Conservation (phyloP, 768 basidiomycete species). For the Peribolospora baueri region DNA sequence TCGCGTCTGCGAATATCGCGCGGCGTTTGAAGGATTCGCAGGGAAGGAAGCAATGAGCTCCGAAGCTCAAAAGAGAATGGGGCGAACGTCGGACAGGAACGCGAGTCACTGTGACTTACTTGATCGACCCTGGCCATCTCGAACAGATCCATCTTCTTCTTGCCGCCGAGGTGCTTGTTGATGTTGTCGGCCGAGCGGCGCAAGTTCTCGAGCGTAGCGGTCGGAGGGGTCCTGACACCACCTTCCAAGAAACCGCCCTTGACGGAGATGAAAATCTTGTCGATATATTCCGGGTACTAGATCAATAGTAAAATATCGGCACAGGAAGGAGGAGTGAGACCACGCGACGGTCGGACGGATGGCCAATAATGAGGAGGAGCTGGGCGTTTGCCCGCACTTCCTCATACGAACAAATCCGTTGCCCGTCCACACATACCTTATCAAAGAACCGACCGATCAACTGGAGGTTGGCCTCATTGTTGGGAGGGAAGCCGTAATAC, state of each 20-base stretch:
- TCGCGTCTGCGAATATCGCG: neutral
- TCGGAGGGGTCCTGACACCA: too few relatives aligned
- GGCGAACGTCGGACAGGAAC: neutral
- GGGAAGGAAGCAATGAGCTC: conserved; percentile 7
- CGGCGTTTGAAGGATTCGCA: too few relatives aligned
- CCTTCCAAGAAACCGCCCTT: conserved; percentile 23
- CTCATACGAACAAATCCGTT: too few relatives aligned
- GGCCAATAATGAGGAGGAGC: too few relatives aligned
- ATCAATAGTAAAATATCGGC: too few relatives aligned
- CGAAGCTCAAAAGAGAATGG: neutral
- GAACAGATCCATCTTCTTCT: conserved; percentile 37
- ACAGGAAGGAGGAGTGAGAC: too few relatives aligned
- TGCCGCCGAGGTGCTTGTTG: conserved; percentile 26
- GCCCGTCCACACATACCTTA: too few relatives aligned
- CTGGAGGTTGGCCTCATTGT: conserved; percentile 26
- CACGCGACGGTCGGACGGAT: too few relatives aligned
- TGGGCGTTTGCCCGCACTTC: too few relatives aligned
- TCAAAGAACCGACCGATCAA: conserved; percentile 30
- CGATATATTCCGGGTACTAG: conserved; percentile 22
- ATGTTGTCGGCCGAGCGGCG: conserved; percentile 27
- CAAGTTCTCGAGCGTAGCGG: conserved; percentile 21
- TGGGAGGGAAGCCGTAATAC: conserved; percentile 31
- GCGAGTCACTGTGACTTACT: too few relatives aligned
- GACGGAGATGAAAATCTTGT: conserved; percentile 28
- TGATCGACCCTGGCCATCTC: conserved; percentile 28